Base-by-base conservation (phyloP, 495 filamentous ascomycete genomes). In the Cladorrhinum samala region DNA sequence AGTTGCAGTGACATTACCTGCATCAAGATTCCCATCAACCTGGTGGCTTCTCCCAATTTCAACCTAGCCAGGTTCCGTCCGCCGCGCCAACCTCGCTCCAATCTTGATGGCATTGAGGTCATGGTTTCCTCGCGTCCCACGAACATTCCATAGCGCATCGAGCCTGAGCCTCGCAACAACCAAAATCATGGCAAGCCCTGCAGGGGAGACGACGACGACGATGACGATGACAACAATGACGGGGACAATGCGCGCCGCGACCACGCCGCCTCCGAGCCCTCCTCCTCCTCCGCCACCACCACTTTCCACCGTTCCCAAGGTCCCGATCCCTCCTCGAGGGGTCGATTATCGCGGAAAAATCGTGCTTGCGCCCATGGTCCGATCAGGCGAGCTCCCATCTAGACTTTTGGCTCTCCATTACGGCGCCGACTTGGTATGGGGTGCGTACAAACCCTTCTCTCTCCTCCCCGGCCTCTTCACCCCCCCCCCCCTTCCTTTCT, bases 391-490 rank as follows among this genome's bases (percentile, higher is more conserved):
- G 72, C 75, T 96, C 16, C 94, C 94, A 3, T 90, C 87, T 8
- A 84, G 93, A 14, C 79, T 98, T 1, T 66, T 91, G 3, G 87
- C 93, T 6, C 80, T 98, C 17, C 84, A 94, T 60, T 97, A 98
- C 65, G 93, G 93, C 43, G 94, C 94, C 40, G 93, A 97, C 65
- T 79, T 97, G 13, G 93, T 97, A 53, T 98, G 92, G 93, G 92
- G n/a, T n/a, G n/a, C n/a, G n/a, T n/a, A n/a, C n/a, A n/a, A n/a
- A n/a, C n/a, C n/a, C n/a, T 86, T 84, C 57, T 41, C 68, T 67
- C 18, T 53, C 16, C 39, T n/a, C 5, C 37, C 61, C 38, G 44
- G 25, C 41, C 48, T 13, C 39, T 48, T 55, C 45, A 20, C 43
- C 42, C 42, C 27, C 43, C 39, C 13, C 9, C 21, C n/a, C 21